phyloP scores from a whole-genome alignment of 2,329 filamentous ascomycete genomes.

The Xylariaceae sp. region DNA sequence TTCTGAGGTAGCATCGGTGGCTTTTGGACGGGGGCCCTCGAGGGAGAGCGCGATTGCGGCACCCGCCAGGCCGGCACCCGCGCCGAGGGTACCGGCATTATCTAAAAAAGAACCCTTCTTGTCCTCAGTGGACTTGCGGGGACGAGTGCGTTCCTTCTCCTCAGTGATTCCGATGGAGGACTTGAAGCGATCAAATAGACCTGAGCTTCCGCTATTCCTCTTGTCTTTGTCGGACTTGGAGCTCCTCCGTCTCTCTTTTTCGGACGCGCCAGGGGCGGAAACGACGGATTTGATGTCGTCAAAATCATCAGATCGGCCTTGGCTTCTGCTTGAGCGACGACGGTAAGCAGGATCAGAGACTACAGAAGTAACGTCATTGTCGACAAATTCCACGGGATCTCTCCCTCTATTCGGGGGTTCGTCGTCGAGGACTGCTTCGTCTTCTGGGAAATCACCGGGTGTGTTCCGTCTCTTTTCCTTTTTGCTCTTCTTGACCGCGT shows the following conservation, averaged over 20 bases:
- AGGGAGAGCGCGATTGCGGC: conserved; percentile 35
- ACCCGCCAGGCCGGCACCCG: conserved; percentile 57
- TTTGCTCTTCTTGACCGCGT: conserved; percentile 25
- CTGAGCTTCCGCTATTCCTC: conserved; percentile 32
- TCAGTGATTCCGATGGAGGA: conserved; percentile 29
- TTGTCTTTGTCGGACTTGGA: conserved; percentile 24
- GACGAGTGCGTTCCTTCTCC: conserved; percentile 21
- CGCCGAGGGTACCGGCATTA: conserved; percentile 64
- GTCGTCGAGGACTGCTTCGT: conserved; percentile 27
- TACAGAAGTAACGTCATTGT: conserved; percentile 42
- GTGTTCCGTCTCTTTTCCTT: conserved; percentile 31
- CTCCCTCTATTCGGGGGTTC: conserved; percentile 32
- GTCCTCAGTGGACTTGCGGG: conserved; percentile 27
- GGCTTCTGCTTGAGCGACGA: conserved; percentile 28
- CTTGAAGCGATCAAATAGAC: conserved; percentile 44
- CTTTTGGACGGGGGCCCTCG: conserved; percentile 35
- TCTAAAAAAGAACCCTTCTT: conserved; percentile 59
- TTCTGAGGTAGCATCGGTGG: conserved; percentile 36
- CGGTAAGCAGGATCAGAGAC: conserved; percentile 36
- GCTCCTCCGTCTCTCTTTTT: conserved; percentile 18
- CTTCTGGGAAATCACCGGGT: conserved; percentile 25
- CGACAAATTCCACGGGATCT: conserved; percentile 30
- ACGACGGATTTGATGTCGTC: conserved; percentile 40
- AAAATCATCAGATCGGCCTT: conserved; percentile 33
- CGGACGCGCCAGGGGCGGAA: conserved; percentile 31